Base-by-base conservation (phyloP, 345 rosid genomes). In the Adansonia digitata region DNA sequence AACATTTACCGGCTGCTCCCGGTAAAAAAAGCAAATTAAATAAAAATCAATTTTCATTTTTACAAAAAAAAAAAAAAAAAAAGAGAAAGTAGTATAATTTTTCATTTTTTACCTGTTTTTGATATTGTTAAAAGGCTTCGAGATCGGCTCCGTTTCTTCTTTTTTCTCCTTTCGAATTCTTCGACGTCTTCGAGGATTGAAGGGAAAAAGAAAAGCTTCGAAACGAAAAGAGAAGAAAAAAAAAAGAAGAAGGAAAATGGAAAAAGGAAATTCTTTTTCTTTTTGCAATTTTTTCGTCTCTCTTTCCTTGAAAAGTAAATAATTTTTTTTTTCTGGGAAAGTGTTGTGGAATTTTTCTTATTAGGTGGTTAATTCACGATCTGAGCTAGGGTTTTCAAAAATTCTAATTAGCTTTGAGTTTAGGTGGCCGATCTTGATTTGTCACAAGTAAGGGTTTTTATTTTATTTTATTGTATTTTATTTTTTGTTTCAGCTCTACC, bases 361-460 rank as follows among this genome's bases (percentile, higher is more conserved):
- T 31, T 39, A 74, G 69, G 74, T 77, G 59, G 34, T 59, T 65
- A 82, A 74, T 68, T 27, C 39, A 31, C 63, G 72, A 82, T 80
- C 82, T 74, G 42, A 77, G 77, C 75, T 87, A 84, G 90, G 89
- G 91, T 86, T 88, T 81, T 75, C 26, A 70, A 78, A 60, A 85
- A 88, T 78, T 81, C 79, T 69, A 68, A 77, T 82, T 84, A 40
- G 75, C 29, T 71, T 77, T 64, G 75, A 80, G 81, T 84, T 64
- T 72, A 79, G 82, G 64, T 81, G 40, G 73, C 82, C 79, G 92
- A 89, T 86, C 89, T 78, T 76, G 77, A 66, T 66, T 24, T 66
- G 17, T 43, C n/a, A n/a, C 35, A 24, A 66, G 22, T 66, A 66
- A 66, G 52, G 70, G 57, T n/a, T n/a, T n/a, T 12, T 22, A 13